phyloP scores from a whole-genome alignment of 164 flowering plant species.

The Pachysandra terminalis region DNA sequence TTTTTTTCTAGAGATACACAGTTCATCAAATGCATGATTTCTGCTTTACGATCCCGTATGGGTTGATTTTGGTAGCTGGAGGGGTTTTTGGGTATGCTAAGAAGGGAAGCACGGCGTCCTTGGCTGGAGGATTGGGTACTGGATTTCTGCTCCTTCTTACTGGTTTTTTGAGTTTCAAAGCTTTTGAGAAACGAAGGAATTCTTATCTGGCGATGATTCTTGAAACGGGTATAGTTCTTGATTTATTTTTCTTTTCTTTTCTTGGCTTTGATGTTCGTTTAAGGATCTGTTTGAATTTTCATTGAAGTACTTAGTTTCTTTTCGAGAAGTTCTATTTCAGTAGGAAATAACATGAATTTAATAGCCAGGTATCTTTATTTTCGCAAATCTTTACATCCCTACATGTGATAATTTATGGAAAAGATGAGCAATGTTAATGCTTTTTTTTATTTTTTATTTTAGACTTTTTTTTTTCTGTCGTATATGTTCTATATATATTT shows the following conservation, averaged over 20 bases:
- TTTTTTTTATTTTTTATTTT: no score
- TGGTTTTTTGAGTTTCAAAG: constrained; percentile 76
- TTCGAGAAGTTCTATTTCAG: no score
- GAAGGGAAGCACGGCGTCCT: constrained; percentile 74
- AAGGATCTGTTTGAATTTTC: no score
- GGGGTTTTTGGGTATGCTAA: constrained; percentile 67
- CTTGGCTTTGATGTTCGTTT: not conserved
- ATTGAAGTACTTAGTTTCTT: no score
- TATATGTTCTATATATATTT: no score
- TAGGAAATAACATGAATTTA: no score
- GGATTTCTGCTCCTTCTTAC: constrained; percentile 74
- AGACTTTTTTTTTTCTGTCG: no score
- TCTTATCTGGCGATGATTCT: constrained; percentile 58
- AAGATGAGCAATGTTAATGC: no score
- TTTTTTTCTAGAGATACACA: constrained; percentile 20
- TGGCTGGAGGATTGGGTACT: constrained; percentile 73
- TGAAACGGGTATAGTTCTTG: constrained; percentile 53
- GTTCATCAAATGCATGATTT: constrained; percentile 80
- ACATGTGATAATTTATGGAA: no score
- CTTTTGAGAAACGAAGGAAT: constrained; percentile 64
- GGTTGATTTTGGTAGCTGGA: constrained; percentile 57
- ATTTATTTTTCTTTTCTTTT: not conserved
- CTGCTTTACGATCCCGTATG: constrained; percentile 95
- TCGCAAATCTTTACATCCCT: no score
- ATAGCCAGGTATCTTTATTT: no score